These are phyloP conservation scores for Glebionis coronaria DNA, from an alignment of 129 eudicot genomes.

Conservation along the genomic window DNA sequence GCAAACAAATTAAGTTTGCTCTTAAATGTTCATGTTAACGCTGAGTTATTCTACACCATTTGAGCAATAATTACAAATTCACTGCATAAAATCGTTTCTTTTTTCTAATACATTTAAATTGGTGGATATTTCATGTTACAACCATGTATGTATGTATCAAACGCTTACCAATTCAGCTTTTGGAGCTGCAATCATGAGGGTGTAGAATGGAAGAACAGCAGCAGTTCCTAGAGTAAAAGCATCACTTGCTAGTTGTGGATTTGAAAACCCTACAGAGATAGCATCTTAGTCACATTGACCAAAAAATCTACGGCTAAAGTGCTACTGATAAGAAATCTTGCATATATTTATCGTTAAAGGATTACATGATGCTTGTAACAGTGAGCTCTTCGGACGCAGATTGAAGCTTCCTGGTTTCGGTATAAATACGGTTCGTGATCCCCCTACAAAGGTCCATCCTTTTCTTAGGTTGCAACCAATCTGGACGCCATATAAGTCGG, in stretches of 20 bases:
- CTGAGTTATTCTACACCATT: neutral
- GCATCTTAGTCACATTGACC: neutral
- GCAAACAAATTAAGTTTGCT: neutral
- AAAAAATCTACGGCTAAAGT: neutral
- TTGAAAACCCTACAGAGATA: conserved; percentile 44
- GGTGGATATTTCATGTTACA: neutral
- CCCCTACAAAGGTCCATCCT: conserved; percentile 50
- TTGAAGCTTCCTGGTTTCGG: conserved; percentile 31
- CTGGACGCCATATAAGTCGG: conserved; percentile 26
- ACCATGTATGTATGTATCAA: neutral
- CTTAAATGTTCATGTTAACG: neutral
- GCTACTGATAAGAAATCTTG: neutral
- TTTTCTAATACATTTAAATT: neutral
- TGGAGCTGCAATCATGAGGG: conserved; percentile 94
- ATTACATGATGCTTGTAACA: conserved; percentile 66
- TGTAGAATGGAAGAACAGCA: conserved; percentile 93
- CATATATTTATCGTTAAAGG: neutral
- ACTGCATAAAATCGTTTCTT: neutral
- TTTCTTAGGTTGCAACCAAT: conserved; percentile 22
- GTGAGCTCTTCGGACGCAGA: conserved; percentile 28
- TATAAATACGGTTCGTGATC: conserved; percentile 39
- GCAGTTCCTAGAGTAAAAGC: conserved; percentile 84
- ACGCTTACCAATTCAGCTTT: conserved; percentile 66
- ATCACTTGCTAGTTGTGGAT: conserved; percentile 60
- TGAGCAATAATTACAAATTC: neutral